phyloP scores from a whole-genome alignment of 2,329 filamentous ascomycete species.

The Penicillium paneum region DNA sequence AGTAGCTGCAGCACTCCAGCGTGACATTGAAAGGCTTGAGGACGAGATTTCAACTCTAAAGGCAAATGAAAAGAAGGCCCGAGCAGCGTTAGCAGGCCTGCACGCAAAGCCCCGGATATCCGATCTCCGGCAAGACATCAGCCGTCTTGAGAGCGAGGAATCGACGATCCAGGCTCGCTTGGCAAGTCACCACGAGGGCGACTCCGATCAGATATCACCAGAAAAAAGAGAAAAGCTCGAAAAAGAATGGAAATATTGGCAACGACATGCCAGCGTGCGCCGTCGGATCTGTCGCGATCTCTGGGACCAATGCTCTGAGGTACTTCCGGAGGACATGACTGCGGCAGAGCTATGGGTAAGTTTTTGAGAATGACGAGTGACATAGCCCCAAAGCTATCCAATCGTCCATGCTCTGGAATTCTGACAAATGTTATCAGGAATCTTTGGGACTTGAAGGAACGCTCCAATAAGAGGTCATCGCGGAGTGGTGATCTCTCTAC shows the following conservation, averaged over 20 bases:
- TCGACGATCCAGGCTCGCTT: conserved; percentile 42
- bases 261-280: conserved; percentile 38
- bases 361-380: background rate
- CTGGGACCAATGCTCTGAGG: conserved; percentile 50
- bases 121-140: conserved; percentile 48
- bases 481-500: conserved; percentile 17
- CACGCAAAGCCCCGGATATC: conserved; percentile 50
- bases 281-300: conserved; percentile 51
- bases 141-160: conserved; percentile 46
- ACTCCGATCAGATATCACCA: conserved; percentile 42
- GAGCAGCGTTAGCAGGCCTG: conserved; percentile 46
- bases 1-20: conserved; percentile 50
- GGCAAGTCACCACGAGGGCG: conserved; percentile 40
- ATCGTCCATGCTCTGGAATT: conserved; percentile 3
- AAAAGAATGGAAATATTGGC: conserved; percentile 48
- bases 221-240: conserved; percentile 50
- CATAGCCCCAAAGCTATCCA: background rate
- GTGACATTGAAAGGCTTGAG: conserved; percentile 48
- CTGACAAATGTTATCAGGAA: conserved; percentile 26
- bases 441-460: conserved; percentile 39
- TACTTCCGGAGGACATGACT: conserved; percentile 47
- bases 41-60: conserved; percentile 46
- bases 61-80: conserved; percentile 49
- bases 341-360: conserved; percentile 51
- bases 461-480: conserved; percentile 22